Evolutionary conservation across 2,329 filamentous ascomycete species (phyloP).

Genomic region (Lecanicillium sp.): DNA sequence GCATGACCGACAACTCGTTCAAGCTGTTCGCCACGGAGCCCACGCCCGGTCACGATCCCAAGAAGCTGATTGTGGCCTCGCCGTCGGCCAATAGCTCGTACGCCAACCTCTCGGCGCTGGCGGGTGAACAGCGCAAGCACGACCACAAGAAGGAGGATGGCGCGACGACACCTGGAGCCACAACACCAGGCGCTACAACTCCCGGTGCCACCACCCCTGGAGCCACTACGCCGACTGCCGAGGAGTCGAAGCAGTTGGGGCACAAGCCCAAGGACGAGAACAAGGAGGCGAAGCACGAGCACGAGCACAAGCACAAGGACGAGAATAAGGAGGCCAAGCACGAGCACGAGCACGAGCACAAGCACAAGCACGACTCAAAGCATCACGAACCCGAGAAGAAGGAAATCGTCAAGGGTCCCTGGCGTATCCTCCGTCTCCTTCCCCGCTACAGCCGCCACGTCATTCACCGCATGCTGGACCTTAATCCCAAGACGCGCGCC

Average conservation of each 20-base stretch:
- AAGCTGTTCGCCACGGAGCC: constrained; percentile 86
- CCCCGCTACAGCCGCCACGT: constrained; percentile 87
- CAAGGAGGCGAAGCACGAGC: constrained; percentile 4
- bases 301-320: background rate
- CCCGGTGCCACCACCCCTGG: constrained; percentile 4
- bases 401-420: constrained; percentile 85
- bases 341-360: constrained; percentile 21
- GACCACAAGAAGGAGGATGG: constrained; percentile 23
- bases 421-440: constrained; percentile 79
- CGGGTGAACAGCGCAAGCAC: constrained; percentile 35
- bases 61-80: constrained; percentile 42
- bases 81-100: constrained; percentile 28
- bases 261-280: constrained; percentile 10
- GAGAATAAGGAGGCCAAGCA: constrained; percentile 22
- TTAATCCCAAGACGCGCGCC: constrained; percentile 77
- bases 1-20: constrained; percentile 88
- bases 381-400: constrained; percentile 45
- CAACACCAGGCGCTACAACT: too few relatives aligned
- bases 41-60: constrained; percentile 63
- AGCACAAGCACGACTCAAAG: constrained; percentile 12
- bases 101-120: constrained; percentile 35
- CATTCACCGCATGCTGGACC: constrained; percentile 84
- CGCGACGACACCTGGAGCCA: constrained; percentile 4
- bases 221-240: background rate
- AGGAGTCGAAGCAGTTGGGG: constrained; percentile 8